Evolutionary conservation across 2,329 filamentous ascomycete genomes (phyloP).

Genomic region (Knoxdaviesia proteae): DNA sequence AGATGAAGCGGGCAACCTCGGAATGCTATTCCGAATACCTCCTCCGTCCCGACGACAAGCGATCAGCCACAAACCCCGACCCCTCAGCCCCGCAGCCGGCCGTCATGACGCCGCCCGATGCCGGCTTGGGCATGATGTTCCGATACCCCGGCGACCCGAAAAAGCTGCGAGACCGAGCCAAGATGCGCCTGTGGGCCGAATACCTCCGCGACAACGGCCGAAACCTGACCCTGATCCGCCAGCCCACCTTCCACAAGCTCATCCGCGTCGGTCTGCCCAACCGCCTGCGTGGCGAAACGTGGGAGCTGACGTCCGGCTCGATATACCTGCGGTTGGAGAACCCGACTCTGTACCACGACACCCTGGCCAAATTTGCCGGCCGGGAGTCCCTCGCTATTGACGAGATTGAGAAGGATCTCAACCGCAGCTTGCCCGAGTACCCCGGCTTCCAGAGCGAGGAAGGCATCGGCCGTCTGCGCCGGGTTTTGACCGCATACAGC

Average conservation of each 20-base stretch:
- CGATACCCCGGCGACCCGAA: conserved; percentile 87
- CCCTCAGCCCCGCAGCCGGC: conserved; percentile 14
- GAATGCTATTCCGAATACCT: conserved; percentile 87
- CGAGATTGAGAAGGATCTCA: conserved; percentile 96
- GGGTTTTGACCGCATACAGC: conserved; percentile 90
- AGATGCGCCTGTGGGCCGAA: conserved; percentile 95
- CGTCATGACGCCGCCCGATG: conserved; percentile 42
- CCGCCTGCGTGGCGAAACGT: conserved; percentile 77
- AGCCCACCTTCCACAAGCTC: conserved; percentile 94
- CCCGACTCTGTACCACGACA: conserved; percentile 67
- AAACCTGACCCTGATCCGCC: conserved; percentile 76
- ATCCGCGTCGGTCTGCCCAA: conserved; percentile 92
- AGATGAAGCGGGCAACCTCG: conserved; percentile 55
- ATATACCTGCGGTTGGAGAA: conserved; percentile 74
- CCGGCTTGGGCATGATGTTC: conserved; percentile 78
- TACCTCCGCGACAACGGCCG: conserved; percentile 90
- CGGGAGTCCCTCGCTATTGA: conserved; percentile 87
- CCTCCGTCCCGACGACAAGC: conserved; percentile 40
- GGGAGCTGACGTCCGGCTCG: conserved; percentile 86
- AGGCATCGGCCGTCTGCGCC: conserved; percentile 71
- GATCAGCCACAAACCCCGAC: conserved; percentile 22
- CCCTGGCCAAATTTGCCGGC: conserved; percentile 62
- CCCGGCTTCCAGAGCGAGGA: conserved; percentile 93
- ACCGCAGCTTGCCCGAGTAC: conserved; percentile 90
- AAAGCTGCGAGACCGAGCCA: conserved; percentile 83